Base-by-base conservation (phyloP, 192 early-diverging fungal genomes). In the Linderina pennispora region DNA sequence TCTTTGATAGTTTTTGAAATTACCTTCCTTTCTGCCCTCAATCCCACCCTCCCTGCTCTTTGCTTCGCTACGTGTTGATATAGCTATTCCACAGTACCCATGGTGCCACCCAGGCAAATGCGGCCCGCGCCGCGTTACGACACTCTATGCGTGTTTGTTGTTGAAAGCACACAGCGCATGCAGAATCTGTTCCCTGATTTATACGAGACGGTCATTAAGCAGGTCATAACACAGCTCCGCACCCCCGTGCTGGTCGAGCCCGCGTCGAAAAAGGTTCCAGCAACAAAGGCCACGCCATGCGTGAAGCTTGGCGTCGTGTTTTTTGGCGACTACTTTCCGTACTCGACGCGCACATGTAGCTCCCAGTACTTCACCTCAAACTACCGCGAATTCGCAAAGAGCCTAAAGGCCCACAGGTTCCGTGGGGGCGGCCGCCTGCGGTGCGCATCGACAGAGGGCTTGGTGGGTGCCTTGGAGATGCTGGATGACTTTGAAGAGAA, bases 281-380 rank as follows among this genome's bases (percentile, higher is more conserved):
- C 50, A 9, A 65, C 58, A 34, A 73, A 73, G 32, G 62, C 57
- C 0, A 65, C 69, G 22, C 69, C 69, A 9, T 62, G 63, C 21
- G 69, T 73, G 32, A 50, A 61, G 8, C 62, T 73, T 18, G 69
- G 69, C 47, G 69, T 62, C 15, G 63, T 73, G 58, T 73, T 65
- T 41, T 73, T 61, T 24, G 69, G 69, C 32, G 69, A 73, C 50
- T 73, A 73, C 44, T 65, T 42, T n/a, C 69, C 69, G 18, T 65
- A 65, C 50, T 65, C 69, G 14, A 61, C 58, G 35, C 62, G 48
- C 8, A 54, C 63, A 9, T 61, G 58, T 46, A 62, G 58, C 50
- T 65, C 62, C 8, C 63, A 73, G 54, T 73, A 65, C 54, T 73
- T 73, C 36, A 73, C 63, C 10, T 73, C 69, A 16, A 73, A 73